These are phyloP conservation scores for Fulvia fulva DNA, from an alignment of 2,329 filamentous ascomycete species.

Conservation along the genomic window DNA sequence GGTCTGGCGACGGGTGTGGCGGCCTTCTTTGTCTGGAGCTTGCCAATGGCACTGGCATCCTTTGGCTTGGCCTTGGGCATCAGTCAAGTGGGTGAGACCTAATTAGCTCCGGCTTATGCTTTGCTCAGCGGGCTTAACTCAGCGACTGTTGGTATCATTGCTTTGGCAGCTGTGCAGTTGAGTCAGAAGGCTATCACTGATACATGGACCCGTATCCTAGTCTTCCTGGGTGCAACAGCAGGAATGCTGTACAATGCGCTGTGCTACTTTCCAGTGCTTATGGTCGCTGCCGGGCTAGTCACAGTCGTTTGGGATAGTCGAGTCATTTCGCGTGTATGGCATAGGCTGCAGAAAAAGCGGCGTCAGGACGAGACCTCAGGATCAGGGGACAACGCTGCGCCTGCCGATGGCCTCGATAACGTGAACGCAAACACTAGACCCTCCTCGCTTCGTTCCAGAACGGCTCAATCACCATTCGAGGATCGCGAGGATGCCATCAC, in stretches of 20 bases:
- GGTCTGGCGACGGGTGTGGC: constrained; percentile 57
- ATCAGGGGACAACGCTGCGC: neutral
- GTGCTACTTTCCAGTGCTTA: constrained; percentile 70
- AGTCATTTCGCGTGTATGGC: neutral
- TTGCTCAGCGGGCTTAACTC: constrained; percentile 69
- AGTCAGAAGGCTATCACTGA: constrained; percentile 66
- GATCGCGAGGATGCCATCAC: neutral
- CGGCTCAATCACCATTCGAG: neutral
- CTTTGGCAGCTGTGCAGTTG: constrained; percentile 63
- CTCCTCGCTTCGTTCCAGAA: neutral
- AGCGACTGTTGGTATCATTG: constrained; percentile 67
- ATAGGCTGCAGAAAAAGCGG: neutral
- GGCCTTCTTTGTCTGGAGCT: constrained; percentile 61
- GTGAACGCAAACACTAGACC: neutral
- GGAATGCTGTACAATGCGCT: constrained; percentile 67
- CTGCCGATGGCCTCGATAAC: neutral
- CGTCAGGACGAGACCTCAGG: neutral
- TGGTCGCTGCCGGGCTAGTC: constrained; percentile 52
- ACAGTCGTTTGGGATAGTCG: constrained; percentile 54
- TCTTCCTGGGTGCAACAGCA: constrained; percentile 60
- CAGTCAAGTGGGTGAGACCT: constrained; percentile 53
- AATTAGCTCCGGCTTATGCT: constrained; percentile 63
- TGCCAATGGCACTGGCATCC: constrained; percentile 69
- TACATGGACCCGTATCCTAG: constrained; percentile 57
- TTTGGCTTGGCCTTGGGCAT: constrained; percentile 64